Evolutionary conservation across 306 rosid species (phyloP).

Genomic region (Cicer pinnatifidum): DNA sequence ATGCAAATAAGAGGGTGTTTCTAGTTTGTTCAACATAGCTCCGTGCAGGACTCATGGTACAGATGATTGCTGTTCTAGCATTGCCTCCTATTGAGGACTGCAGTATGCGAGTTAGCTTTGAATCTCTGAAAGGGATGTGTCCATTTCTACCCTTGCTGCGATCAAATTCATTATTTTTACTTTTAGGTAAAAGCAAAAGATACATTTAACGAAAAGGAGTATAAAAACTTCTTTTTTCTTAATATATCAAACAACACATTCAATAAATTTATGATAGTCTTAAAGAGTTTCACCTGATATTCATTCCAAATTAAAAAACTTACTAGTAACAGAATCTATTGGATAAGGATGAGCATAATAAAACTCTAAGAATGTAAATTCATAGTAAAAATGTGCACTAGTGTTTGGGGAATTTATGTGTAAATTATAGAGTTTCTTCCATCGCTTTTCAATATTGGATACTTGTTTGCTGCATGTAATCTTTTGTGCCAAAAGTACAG

Average conservation of each 20-base stretch:
- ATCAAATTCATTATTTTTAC: constrained; percentile 34
- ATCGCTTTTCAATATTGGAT: not conserved
- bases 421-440: constrained; percentile 34
- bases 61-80: constrained; percentile 93
- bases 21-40: constrained; percentile 89
- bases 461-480: constrained; percentile 20
- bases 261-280: constrained; percentile 18
- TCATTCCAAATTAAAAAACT: constrained; percentile 26
- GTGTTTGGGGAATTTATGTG: constrained; percentile 32
- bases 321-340: not conserved
- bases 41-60: constrained; percentile 92
- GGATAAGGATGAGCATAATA: constrained; percentile 29
- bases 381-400: constrained; percentile 13
- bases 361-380: constrained; percentile 10
- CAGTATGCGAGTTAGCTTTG: constrained; percentile 93
- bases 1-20: constrained; percentile 94
- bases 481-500: constrained; percentile 30
- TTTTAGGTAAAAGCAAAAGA: constrained; percentile 15
- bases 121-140: constrained; percentile 95
- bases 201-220: not conserved
- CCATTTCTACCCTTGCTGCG: constrained; percentile 93
- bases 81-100: constrained; percentile 95
- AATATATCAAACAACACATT: constrained; percentile 25
- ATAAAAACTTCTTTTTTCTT: constrained; percentile 25
- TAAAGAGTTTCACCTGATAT: constrained; percentile 17